Base-by-base conservation (phyloP, 768 basidiomycete species). In the Gymnopilus dilepis region DNA sequence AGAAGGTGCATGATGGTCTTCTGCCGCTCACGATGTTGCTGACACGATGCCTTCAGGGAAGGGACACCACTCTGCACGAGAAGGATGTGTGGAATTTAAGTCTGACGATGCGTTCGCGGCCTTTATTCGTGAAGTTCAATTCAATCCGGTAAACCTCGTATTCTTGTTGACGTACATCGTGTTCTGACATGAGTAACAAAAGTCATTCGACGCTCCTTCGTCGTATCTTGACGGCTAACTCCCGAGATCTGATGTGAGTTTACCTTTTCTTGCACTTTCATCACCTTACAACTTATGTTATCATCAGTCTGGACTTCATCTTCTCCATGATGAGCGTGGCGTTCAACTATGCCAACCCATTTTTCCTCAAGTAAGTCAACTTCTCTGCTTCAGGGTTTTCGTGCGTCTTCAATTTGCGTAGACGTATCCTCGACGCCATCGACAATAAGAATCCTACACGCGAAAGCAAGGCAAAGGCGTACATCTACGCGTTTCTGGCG, bases 271-370 rank as follows among this genome's bases (percentile, higher is more conserved):
- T 34, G 21, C 8, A 1, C 12, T 31, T 1, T 21, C 2, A 15
- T 6, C 17, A 15, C n/a, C 28, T 34, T 61, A n/a, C 33, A 13
- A 48, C n/a, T 26, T 37, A 33, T 9, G 41, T 53, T 54, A 48
- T 5, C n/a, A 37, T 19, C 41, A 86, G 84, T 22, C 60, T 92
- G 45, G 94, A 95, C 69, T 86, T 89, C 61, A 11, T 65, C 1
- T 75, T 95, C 42, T 92, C 94, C 0, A 74, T 88, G 59, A 68
- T 88, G 56, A 87, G 87, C 65, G 87, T 95, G 24, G 26, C 83
- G 0, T 89, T 94, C 77, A 90, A 90, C 66, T 97, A 95, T 73
- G 81, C 86, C 0, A 84, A 85, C 1, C 95, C 95, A 3, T 95
- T 88, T 78, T 95, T 96, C 77, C 80, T 97, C 42, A 94, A 92